phyloP scores from a whole-genome alignment of 2,329 filamentous ascomycete genomes.

The Apiospora phragmitis region DNA sequence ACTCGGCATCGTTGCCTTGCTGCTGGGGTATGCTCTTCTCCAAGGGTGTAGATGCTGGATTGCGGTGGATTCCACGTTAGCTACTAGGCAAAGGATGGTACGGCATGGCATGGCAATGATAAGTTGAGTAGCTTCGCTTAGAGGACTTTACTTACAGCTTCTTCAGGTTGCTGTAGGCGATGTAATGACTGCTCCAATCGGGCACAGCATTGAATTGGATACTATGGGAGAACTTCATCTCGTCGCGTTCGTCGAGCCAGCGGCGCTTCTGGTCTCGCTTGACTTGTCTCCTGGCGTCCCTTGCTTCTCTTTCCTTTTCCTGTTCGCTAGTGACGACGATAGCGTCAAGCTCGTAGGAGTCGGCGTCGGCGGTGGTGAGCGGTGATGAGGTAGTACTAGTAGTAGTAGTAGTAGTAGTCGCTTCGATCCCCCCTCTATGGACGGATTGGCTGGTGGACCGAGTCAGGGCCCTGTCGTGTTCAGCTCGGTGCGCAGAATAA shows the following conservation, averaged over 20 bases:
- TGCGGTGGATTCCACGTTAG: background rate
- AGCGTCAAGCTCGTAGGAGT: constrained; percentile 37
- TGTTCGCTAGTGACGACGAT: constrained; percentile 32
- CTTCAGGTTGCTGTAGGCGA: constrained; percentile 97
- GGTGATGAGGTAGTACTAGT: background rate
- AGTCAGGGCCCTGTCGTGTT: background rate
- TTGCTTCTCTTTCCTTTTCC: constrained; percentile 28
- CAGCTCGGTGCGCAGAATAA: constrained; percentile 22
- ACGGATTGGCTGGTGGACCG: constrained; percentile 13
- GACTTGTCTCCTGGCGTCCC: constrained; percentile 34
- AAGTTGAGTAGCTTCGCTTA: too few species aligned
- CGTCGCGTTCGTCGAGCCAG: constrained; percentile 72
- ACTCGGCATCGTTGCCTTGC: constrained; percentile 70
- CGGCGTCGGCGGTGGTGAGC: constrained; percentile 10
- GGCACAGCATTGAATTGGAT: constrained; percentile 99
- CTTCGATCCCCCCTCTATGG: constrained; percentile 24
- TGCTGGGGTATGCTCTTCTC: constrained; percentile 81
- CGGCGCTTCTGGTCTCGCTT: constrained; percentile 65
- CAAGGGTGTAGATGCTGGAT: constrained; percentile 81
- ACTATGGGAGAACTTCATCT: constrained; percentile 99
- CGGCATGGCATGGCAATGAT: background rate
- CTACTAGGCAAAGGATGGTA: constrained; percentile 10
- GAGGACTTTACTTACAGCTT: constrained; percentile 70
- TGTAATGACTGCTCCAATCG: constrained; percentile 99
- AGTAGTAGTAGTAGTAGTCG: constrained; percentile 10